These are phyloP conservation scores for Saccharata proteae DNA, from an alignment of 2,329 filamentous ascomycete genomes.

Conservation along the genomic window DNA sequence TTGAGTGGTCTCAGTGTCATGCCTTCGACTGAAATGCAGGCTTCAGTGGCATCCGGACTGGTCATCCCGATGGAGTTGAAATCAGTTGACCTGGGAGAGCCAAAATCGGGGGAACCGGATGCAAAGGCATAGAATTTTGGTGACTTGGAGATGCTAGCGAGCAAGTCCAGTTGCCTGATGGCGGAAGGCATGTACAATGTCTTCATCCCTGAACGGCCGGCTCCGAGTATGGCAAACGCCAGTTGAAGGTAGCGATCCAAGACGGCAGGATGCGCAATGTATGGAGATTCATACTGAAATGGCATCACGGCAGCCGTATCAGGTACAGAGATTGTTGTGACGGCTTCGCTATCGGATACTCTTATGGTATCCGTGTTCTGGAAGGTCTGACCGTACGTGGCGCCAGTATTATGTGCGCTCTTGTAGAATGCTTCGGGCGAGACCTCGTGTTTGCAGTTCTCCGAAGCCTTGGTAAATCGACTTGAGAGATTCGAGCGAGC, in stretches of 20 bases:
- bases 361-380: conserved; percentile 2
- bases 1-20: conserved; percentile 4
- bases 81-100: conserved; percentile 1
- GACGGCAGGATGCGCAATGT: conserved; percentile 6
- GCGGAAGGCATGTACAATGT: conserved; percentile 7
- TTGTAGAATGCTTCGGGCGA: conserved; percentile 2
- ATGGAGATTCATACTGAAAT: conserved; percentile 3
- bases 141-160: not conserved
- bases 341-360: not conserved
- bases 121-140: conserved; percentile 1
- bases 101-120: not conserved
- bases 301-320: conserved; percentile 6
- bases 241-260: conserved; percentile 7
- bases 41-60: not conserved
- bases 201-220: conserved; percentile 1
- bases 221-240: conserved; percentile 6
- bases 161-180: conserved; percentile 1
- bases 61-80: conserved; percentile 3
- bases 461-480: not conserved
- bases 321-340: conserved; percentile 1
- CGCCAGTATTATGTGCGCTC: conserved; percentile 2
- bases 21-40: conserved; percentile 1
- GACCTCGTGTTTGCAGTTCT: conserved; percentile 1
- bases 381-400: conserved; percentile 6
- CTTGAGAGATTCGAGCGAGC: not conserved